Evolutionary conservation across 805 yeast species (phyloP), one percentile per base, ranked within the genome.

Genomic region (Metschnikowia similis): DNA sequence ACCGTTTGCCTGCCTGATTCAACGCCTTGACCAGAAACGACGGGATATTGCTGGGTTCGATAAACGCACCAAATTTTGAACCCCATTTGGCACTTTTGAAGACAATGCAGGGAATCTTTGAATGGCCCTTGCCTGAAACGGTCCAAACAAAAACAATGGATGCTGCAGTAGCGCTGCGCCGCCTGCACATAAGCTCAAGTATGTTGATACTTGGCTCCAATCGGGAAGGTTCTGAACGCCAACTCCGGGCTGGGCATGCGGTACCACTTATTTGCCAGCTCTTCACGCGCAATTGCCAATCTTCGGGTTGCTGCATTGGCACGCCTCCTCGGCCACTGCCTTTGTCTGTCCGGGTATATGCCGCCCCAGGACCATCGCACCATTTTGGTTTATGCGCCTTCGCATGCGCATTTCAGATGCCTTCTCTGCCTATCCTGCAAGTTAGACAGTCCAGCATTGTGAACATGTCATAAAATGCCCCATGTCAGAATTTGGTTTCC

Each of bases 11-110:
- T 32, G 37, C 31, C 37, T 29, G 21, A 32, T 21, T 21, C 45
- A 31, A 32, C 26, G 30, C 14, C 35, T 41, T 26, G 8, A 8
- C 37, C 45, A 32, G 36, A 41, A 41, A 32, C 17, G 45, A 41
- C 21, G 36, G 30, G 14, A 9, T 9, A 8, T 41, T 41, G 45
- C 45, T 41, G 21, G 37, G 36, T n/a, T 13, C 31, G 34, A 37
- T 11, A 34, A 31, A 32, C 11, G 34, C 37, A 17, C 21, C 26
- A 29, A 26, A 26, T n/a, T 21, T 26, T 31, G 26, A 34, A 31
- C 45, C 45, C 45, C 21, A 41, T 41, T 41, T 34, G 45, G 45
- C 45, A 41, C 14, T 41, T 41, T 41, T 41, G 17, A 41, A 32
- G 45, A 26, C 45, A 41, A 41, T 32, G 45, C 37, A 41, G 31